Conservation (phyloP, 2,329 filamentous ascomycete species). For the Trichoderma sp. region DNA sequence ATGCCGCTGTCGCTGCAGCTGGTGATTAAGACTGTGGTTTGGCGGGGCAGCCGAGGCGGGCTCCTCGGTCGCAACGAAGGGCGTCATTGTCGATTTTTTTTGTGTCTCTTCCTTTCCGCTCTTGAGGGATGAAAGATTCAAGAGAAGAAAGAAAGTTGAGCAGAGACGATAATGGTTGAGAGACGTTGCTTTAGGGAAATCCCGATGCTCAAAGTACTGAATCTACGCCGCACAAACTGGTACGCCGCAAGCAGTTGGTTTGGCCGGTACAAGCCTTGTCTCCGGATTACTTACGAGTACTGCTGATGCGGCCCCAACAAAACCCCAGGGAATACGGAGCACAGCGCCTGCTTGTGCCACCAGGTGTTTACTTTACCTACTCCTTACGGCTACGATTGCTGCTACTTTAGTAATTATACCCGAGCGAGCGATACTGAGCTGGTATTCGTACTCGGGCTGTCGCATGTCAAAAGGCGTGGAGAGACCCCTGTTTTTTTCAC, state of each 20-base stretch:
- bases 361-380: background rate
- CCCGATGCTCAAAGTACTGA: conserved; percentile 17
- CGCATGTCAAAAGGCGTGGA: background rate
- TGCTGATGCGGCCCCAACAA: background rate
- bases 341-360: background rate
- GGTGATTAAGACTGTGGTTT: conserved; percentile 5
- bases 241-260: conserved; percentile 16
- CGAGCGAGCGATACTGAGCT: background rate
- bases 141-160: background rate
- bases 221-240: conserved; percentile 22
- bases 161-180: background rate
- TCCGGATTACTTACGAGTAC: background rate
- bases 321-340: background rate
- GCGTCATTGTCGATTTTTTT: conserved; percentile 5
- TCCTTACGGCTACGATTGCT: background rate
- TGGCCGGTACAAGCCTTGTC: background rate
- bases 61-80: conserved; percentile 14
- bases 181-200: background rate
- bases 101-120: background rate
- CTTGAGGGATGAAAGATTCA: background rate
- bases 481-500: conserved; percentile 6
- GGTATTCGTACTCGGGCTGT: conserved; percentile 17
- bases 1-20: background rate
- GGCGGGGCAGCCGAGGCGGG: conserved; percentile 17
- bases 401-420: background rate